Evolutionary conservation across 805 yeast genomes (phyloP).

Genomic region (Yarrowia keelungensis): DNA sequence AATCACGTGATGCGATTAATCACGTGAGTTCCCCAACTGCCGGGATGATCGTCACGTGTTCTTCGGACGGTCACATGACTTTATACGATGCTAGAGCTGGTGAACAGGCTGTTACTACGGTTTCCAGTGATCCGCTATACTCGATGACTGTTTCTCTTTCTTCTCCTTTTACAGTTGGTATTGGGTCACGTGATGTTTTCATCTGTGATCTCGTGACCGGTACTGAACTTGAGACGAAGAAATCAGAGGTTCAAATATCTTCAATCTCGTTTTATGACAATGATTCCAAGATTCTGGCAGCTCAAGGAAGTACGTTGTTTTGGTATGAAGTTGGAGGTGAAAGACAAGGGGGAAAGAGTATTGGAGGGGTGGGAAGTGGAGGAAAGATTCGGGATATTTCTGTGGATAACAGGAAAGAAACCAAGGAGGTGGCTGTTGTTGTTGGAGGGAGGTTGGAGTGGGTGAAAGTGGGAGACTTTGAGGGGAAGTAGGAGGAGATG

Average conservation of each 20-base stretch:
- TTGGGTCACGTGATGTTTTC: neutral
- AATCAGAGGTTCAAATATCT: no score
- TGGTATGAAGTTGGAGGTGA: constrained; percentile 11
- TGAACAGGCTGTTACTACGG: neutral
- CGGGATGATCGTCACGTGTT: constrained; percentile 45
- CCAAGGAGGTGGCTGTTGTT: constrained; percentile 8
- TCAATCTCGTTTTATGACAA: neutral
- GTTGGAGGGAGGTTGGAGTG: constrained; percentile 5
- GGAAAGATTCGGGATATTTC: neutral
- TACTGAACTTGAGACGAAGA: neutral
- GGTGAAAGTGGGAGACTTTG: neutral
- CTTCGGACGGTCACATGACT: constrained; percentile 40
- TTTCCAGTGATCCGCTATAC: neutral
- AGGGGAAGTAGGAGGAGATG: neutral
- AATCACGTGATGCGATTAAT: constrained; percentile 50
- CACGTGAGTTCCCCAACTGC: constrained; percentile 41
- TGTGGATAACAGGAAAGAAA: constrained; percentile 1
- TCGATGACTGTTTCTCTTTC: neutral
- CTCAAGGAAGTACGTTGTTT: neutral
- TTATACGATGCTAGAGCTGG: constrained; percentile 19
- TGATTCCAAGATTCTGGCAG: constrained; percentile 1
- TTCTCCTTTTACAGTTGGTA: neutral
- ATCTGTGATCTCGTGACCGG: constrained; percentile 14
- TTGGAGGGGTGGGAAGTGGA: no score
- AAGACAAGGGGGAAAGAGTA: neutral